phyloP scores from a whole-genome alignment of 2,329 filamentous ascomycete species.

The Hirsutella minnesotensis region DNA sequence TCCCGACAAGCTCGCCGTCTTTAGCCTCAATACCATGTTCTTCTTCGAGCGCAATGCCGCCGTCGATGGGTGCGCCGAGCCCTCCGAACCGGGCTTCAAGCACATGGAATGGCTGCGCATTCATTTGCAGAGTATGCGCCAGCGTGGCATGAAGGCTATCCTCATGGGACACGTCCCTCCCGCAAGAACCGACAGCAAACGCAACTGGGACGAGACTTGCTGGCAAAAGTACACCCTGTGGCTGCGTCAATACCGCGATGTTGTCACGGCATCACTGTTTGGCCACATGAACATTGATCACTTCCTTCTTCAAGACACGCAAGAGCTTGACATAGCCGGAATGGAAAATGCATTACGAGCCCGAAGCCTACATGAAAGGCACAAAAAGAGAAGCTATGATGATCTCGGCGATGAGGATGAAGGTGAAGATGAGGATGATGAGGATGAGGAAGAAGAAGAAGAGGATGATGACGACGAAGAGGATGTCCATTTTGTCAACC shows the following conservation, averaged over 20 bases:
- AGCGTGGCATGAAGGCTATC: constrained; percentile 85
- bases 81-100: constrained; percentile 77
- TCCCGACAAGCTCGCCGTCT: constrained; percentile 70
- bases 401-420: neutral
- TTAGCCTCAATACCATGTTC: constrained; percentile 93
- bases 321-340: constrained; percentile 51
- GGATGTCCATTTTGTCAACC: no score
- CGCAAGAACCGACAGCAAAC: constrained; percentile 72
- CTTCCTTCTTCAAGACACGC: constrained; percentile 81
- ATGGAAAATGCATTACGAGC: no score
- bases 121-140: constrained; percentile 72
- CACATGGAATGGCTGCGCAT: constrained; percentile 94
- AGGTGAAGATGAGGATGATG: constrained; percentile 26
- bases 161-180: constrained; percentile 90
- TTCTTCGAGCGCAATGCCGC: constrained; percentile 89
- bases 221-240: constrained; percentile 97
- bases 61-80: constrained; percentile 76
- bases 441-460: neutral
- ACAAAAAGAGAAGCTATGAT: neutral
- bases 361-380: no score
- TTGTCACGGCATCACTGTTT: constrained; percentile 67
- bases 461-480: constrained; percentile 24
- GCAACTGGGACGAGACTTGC: constrained; percentile 89
- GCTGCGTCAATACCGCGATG: constrained; percentile 81
- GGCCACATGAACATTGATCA: constrained; percentile 99